Percentiles rank a stretch among this genome's conserved stretches.
Conservation (phyloP, 2,329 filamentous ascomycete species). For the Epichloe hybrida region DNA sequence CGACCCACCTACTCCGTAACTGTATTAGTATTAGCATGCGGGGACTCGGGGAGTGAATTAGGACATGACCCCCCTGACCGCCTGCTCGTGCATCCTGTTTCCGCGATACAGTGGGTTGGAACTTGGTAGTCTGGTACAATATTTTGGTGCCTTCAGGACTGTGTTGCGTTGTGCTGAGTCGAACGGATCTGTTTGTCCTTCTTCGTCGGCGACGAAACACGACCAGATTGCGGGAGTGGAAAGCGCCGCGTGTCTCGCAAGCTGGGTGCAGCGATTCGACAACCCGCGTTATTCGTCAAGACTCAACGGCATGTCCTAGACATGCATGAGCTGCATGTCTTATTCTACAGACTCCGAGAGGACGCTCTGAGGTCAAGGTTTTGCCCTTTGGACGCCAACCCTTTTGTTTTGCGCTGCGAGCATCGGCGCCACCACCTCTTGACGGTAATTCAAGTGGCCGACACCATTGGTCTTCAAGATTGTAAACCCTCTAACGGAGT, state of each 20-base stretch:
- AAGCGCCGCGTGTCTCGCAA: background rate
- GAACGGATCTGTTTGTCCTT: too few relatives aligned
- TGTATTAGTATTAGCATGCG: background rate
- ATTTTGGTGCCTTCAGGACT: background rate
- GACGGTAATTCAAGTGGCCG: background rate
- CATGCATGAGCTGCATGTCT: conserved; percentile 4
- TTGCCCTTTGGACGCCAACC: conserved; percentile 7
- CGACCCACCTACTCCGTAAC: background rate
- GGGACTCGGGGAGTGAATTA: background rate
- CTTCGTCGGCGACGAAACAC: background rate
- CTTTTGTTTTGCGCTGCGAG: conserved; percentile 9
- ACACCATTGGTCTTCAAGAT: background rate
- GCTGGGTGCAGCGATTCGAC: background rate
- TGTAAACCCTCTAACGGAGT: background rate
- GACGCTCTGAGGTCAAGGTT: conserved; percentile 16
- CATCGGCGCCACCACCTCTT: conserved; percentile 2
- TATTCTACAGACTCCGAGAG: conserved; percentile 21
- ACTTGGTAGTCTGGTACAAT: background rate
- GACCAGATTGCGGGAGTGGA: background rate
- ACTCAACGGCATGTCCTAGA: conserved; percentile 16
- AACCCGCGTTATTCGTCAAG: conserved; percentile 9
- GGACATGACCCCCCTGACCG: too few relatives aligned
- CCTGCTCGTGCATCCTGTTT: background rate
- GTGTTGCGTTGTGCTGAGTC: background rate
- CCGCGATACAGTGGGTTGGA: background rate